These are phyloP conservation scores for Ogataea parapolymorpha DNA, from an alignment of 805 yeast genomes.

Conservation along the genomic window DNA sequence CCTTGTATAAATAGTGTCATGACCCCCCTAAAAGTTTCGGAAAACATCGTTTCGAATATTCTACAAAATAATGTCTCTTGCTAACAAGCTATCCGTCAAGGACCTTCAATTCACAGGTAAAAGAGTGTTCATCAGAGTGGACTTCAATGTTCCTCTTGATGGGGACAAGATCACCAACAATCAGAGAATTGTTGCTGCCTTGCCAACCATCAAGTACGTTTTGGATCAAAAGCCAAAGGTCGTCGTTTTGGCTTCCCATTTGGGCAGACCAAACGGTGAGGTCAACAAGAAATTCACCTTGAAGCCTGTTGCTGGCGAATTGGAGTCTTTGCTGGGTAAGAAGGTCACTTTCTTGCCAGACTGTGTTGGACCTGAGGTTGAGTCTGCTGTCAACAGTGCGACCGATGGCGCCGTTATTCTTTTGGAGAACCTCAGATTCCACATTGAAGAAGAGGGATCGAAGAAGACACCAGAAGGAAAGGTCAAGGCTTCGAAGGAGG, in stretches of 20 bases:
- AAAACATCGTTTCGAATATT: conserved; percentile 7
- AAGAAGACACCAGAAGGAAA: conserved; percentile 85
- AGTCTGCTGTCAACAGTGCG: conserved; percentile 70
- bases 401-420: conserved; percentile 79
- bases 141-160: conserved; percentile 92
- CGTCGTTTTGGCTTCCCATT: conserved; percentile 90
- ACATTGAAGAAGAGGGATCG: conserved; percentile 94
- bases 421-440: conserved; percentile 97
- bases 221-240: conserved; percentile 88
- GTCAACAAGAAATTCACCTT: conserved; percentile 80
- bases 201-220: conserved; percentile 97
- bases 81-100: conserved; percentile 88
- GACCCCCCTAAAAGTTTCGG: conserved; percentile 7
- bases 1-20: conserved; percentile 4
- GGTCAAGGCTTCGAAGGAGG: conserved; percentile 86
- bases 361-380: conserved; percentile 91
- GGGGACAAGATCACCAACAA: conserved; percentile 97
- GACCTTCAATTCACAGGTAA: conserved; percentile 84
- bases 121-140: conserved; percentile 98
- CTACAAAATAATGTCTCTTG: conserved; percentile 68
- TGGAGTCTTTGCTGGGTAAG: conserved; percentile 69
- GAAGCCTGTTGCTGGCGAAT: conserved; percentile 90
- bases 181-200: conserved; percentile 98
- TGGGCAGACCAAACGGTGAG: conserved; percentile 99
- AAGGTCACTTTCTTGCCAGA: conserved; percentile 81